These are phyloP conservation scores for Trichosanthes truncata DNA, from an alignment of 306 rosid genomes.

Conservation along the genomic window DNA sequence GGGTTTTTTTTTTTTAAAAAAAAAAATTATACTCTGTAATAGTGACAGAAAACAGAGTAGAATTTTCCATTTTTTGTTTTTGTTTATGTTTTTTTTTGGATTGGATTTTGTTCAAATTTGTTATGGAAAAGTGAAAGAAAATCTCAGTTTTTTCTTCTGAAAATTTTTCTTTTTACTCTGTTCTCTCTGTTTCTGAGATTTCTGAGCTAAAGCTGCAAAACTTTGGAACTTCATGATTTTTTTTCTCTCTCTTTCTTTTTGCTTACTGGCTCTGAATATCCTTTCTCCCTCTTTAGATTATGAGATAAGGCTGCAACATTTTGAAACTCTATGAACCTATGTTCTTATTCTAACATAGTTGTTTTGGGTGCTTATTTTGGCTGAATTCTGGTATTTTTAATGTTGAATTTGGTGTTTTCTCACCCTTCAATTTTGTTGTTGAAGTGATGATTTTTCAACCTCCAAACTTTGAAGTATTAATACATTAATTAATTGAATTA, in stretches of 20 bases:
- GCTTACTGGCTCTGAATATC: not conserved
- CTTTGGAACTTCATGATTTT: not conserved
- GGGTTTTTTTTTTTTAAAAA: no score
- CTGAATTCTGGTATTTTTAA: no score
- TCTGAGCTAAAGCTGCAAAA: not conserved
- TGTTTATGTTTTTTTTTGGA: no score
- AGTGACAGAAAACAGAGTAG: no score
- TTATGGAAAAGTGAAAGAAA: not conserved
- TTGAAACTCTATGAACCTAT: not conserved
- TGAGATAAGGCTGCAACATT: not conserved
- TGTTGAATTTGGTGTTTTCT: no score
- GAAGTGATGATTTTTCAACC: not conserved
- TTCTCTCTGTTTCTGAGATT: not conserved
- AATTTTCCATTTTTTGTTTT: no score
- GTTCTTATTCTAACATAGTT: not conserved
- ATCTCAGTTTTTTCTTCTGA: not conserved
- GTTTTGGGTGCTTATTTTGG: not conserved
- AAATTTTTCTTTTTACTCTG: not conserved
- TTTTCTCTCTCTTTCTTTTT: not conserved
- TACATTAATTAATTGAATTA: no score
- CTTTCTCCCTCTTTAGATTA: constrained; percentile 3
- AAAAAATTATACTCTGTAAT: no score
- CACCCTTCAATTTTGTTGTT: no score
- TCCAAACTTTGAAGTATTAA: no score
- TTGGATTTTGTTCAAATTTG: not conserved